Conservation (phyloP, 306 rosid species). For the Amphicarpaea edgeworthii region DNA sequence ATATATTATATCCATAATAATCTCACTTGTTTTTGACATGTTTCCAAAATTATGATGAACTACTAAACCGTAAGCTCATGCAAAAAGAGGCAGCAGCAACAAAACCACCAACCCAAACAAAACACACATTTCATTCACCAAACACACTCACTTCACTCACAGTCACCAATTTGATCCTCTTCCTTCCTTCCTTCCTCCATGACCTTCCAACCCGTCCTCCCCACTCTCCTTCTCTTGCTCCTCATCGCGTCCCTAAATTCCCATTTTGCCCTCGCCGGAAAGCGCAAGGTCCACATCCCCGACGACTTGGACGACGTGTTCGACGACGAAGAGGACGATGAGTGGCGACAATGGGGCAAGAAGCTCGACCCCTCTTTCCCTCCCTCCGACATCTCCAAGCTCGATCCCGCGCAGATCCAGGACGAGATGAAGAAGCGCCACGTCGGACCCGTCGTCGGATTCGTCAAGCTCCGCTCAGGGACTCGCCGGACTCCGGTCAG, state of each 20-base stretch:
- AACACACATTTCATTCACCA: too few relatives aligned
- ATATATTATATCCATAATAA: too few relatives aligned
- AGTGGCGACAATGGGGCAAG: constrained; percentile 91
- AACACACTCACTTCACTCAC: too few relatives aligned
- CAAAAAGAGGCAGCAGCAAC: too few relatives aligned
- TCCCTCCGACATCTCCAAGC: constrained; percentile 62
- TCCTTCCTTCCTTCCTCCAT: too few relatives aligned
- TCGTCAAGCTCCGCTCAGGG: constrained; percentile 85
- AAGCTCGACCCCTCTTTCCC: constrained; percentile 57
- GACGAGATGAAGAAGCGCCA: constrained; percentile 80
- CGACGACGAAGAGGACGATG: constrained; percentile 93
- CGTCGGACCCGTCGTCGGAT: constrained; percentile 74
- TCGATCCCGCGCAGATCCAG: constrained; percentile 80
- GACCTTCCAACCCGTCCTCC: constrained; percentile 43
- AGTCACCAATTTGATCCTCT: background rate
- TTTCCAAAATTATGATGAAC: too few relatives aligned
- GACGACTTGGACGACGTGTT: constrained; percentile 88
- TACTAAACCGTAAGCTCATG: too few relatives aligned
- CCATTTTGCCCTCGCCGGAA: constrained; percentile 54
- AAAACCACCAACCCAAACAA: too few relatives aligned
- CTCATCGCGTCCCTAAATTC: constrained; percentile 36
- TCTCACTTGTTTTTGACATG: too few relatives aligned
- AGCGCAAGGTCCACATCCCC: constrained; percentile 73
- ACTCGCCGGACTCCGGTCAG: constrained; percentile 68
- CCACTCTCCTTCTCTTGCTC: constrained; percentile 41